Evolutionary conservation across 192 early-diverging fungal species (phyloP).

Genomic region (Gaertneriomyces sp.): DNA sequence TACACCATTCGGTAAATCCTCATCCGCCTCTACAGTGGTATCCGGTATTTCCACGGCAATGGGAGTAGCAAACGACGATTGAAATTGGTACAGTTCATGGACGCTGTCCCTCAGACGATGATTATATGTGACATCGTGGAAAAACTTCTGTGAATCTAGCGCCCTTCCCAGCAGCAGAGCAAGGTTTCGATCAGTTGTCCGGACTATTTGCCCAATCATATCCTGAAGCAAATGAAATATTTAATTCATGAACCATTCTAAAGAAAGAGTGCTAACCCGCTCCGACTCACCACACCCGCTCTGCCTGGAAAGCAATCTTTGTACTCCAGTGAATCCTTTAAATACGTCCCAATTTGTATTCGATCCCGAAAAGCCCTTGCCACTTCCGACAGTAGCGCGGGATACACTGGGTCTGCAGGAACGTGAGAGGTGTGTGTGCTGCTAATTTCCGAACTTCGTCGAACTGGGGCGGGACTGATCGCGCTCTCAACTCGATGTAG

Average conservation of each 20-base stretch:
- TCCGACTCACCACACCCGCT: slow-evolving; percentile 72
- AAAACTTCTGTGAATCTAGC: slow-evolving; percentile 83
- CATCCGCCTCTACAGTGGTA: slow-evolving; percentile 9
- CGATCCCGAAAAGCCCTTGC: slow-evolving; percentile 32
- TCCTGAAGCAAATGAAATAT: slow-evolving; percentile 47
- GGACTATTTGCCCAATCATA: slow-evolving; percentile 72
- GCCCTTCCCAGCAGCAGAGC: slow-evolving; percentile 84
- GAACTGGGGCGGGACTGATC: too few relatives aligned
- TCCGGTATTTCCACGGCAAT: slow-evolving; percentile 4
- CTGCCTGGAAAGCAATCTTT: slow-evolving; percentile 79
- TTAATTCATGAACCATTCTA: background rate
- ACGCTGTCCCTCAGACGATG: slow-evolving; percentile 82
- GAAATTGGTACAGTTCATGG: slow-evolving; percentile 81
- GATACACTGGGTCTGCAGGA: slow-evolving; percentile 22
- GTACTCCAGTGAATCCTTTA: slow-evolving; percentile 79
- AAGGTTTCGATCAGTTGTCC: slow-evolving; percentile 80
- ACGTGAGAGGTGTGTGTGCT: too few relatives aligned
- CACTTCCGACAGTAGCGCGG: slow-evolving; percentile 44
- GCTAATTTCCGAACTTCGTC: too few relatives aligned
- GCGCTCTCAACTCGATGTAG: too few relatives aligned
- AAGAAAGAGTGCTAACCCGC: background rate
- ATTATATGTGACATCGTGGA: slow-evolving; percentile 87
- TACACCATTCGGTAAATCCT: slow-evolving; percentile 69
- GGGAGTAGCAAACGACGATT: slow-evolving; percentile 27
- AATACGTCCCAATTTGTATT: slow-evolving; percentile 47